phyloP scores from a whole-genome alignment of 352 stramenopile genomes.

The Stephanocyclus meneghinianus region DNA sequence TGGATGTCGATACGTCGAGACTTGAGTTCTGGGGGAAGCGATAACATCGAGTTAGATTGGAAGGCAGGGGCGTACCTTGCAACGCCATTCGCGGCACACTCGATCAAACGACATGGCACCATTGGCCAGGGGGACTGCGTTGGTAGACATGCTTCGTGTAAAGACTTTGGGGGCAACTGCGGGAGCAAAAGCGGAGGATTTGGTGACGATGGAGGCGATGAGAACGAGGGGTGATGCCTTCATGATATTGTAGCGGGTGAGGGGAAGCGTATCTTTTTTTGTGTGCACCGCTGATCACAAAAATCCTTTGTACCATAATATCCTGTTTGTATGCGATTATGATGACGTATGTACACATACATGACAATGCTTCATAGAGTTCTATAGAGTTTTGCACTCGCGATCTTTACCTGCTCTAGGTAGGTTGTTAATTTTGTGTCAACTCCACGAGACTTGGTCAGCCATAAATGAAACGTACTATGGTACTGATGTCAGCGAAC shows the following conservation, averaged over 20 bases:
- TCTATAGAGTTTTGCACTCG: too few relatives aligned
- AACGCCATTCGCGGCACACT: slow-evolving; percentile 78
- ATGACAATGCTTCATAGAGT: not conserved
- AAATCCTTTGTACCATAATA: not conserved
- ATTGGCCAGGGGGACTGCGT: slow-evolving; percentile 66
- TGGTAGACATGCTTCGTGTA: slow-evolving; percentile 38
- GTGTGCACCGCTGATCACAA: too few relatives aligned
- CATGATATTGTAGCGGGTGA: slow-evolving; percentile 17
- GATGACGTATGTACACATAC: not conserved
- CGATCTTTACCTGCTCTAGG: too few relatives aligned
- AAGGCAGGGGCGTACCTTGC: slow-evolving; percentile 34
- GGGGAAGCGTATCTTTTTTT: not conserved
- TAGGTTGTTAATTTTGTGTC: too few relatives aligned
- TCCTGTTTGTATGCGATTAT: not conserved
- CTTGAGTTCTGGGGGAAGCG: not conserved
- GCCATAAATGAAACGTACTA: too few relatives aligned
- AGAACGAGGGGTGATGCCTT: slow-evolving; percentile 35
- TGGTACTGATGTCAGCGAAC: too few relatives aligned
- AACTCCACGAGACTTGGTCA: too few relatives aligned
- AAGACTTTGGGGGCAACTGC: slow-evolving; percentile 8
- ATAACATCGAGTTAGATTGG: too few relatives aligned
- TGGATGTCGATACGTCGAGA: not conserved
- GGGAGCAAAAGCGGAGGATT: slow-evolving; percentile 44
- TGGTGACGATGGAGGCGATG: slow-evolving; percentile 29
- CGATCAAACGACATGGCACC: slow-evolving; percentile 78